Base-by-base conservation (phyloP, 768 basidiomycete species). In the Lentinula lateritia region DNA sequence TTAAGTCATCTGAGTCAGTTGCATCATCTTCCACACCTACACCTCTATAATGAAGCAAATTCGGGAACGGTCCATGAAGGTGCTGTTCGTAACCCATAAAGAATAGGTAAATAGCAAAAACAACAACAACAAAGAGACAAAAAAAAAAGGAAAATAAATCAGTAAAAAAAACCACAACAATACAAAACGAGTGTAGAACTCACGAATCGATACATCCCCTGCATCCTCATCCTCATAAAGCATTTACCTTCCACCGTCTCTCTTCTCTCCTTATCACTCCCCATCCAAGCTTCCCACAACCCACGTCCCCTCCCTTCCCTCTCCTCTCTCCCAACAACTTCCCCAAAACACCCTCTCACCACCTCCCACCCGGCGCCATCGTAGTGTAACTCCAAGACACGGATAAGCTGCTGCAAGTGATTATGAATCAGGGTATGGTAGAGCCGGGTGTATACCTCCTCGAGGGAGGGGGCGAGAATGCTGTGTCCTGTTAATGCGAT, bases 361-460 rank as follows among this genome's bases (percentile, higher is more conserved):
- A 84, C 66, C 9, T 71, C 72, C 81, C 83, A 85, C 3, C 83
- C 83, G n/a, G 66, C 71, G 16, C 83, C 83, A 52, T 76, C 80
- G 66, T 84, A 82, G 67, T 86, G 84, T 15, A 86, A 71, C 10
- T 75, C 82, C 59, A 86, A 77, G 5, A 86, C 78, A 2, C 84
- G 79, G 60, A 84, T 81, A 46, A 85, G 77, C 62, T 81, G 83
- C 65, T 86, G 84, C 34, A 86, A 72, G 55, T 86, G 83, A 63
- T 84, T 85, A 70, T 84, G 82, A 57, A 85, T 76, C 62, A 82
- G 73, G 2, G 83, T 80, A 72, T 85, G 83, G 64, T 84, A 84
- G 77, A 83, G 80, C 57, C 80, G 75, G 41, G 75, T 79, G 64
- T 84, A 83, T 43, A 84, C 83, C 38, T 83, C 83, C 52, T 84